Evolutionary conservation across 352 stramenopile genomes (phyloP).

Genomic region (Blastocystis sp.): DNA sequence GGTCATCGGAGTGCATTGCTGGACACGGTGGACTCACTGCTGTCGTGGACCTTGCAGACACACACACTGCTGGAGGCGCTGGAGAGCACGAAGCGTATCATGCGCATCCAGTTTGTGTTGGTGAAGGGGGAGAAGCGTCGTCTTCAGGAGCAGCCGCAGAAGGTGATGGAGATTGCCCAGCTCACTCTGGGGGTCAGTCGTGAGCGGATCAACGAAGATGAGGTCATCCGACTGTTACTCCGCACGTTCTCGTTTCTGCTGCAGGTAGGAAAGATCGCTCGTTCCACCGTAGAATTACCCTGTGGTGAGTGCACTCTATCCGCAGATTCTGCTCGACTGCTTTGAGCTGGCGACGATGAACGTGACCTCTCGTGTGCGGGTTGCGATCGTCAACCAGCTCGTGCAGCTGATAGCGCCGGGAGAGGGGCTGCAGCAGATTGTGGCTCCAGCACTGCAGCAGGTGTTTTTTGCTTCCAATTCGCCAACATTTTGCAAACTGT

Average conservation of each 20-base stretch:
- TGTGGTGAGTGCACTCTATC: not conserved
- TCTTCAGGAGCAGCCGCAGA: not conserved
- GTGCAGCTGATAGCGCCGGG: not conserved
- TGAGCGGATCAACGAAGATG: conserved; percentile 14
- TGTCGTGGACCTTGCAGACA: not conserved
- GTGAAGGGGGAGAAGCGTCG: conserved; percentile 2
- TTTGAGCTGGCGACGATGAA: not conserved
- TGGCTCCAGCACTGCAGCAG: not conserved
- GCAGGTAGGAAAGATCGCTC: not conserved
- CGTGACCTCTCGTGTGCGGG: not conserved
- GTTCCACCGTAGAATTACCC: not conserved
- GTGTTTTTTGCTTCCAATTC: not conserved
- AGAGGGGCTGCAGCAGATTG: not conserved
- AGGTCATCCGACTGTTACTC: conserved; percentile 12
- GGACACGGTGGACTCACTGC: not conserved
- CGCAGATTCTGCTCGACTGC: not conserved
- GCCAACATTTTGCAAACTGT: not conserved
- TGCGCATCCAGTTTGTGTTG: conserved; percentile 26
- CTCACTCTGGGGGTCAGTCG: not conserved
- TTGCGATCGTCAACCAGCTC: not conserved
- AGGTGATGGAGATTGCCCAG: not conserved
- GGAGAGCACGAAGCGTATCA: not conserved
- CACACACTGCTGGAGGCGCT: not conserved
- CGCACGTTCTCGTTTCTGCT: not conserved
- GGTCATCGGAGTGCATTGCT: not conserved